phyloP scores from a whole-genome alignment of 2,329 filamentous ascomycete species.

The Calonectria henricotiae region DNA sequence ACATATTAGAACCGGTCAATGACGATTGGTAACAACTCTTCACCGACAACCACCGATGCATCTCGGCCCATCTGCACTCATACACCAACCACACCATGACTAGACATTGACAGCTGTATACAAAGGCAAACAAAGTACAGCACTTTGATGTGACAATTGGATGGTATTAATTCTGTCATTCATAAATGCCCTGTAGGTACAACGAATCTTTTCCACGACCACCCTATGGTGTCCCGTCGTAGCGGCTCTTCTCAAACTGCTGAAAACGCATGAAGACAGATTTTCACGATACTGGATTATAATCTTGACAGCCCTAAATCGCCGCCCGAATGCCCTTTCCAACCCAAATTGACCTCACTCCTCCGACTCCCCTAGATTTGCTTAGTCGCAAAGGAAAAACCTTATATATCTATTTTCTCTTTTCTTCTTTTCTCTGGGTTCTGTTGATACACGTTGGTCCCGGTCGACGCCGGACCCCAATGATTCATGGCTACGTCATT shows the following conservation, averaged over 20 bases:
- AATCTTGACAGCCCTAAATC: constrained; percentile 48
- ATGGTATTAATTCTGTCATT: constrained; percentile 49
- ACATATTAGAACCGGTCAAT: constrained; percentile 1
- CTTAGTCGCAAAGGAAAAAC: constrained; percentile 47
- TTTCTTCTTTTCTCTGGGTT: constrained; percentile 47
- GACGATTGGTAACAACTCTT: not conserved
- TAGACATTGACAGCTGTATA: not conserved
- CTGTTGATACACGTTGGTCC: constrained; percentile 52
- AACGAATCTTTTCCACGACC: constrained; percentile 39
- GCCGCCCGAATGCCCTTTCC: constrained; percentile 48
- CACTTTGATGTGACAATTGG: not conserved
- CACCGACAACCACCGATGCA: not conserved
- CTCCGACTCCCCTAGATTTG: constrained; percentile 48
- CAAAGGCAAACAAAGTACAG: not conserved
- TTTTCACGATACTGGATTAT: constrained; percentile 42
- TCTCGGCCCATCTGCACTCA: not conserved
- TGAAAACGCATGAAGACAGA: constrained; percentile 46
- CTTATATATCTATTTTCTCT: constrained; percentile 53
- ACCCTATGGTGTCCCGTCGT: constrained; percentile 36
- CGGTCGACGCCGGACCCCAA: constrained; percentile 41
- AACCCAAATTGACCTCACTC: constrained; percentile 48
- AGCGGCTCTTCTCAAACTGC: constrained; percentile 35
- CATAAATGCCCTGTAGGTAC: constrained; percentile 49
- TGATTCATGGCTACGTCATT: constrained; percentile 41
- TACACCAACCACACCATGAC: not conserved